These are phyloP conservation scores for Xerocomus amazonicus DNA, from an alignment of 1,284 basidiomycete genomes.

Conservation along the genomic window DNA sequence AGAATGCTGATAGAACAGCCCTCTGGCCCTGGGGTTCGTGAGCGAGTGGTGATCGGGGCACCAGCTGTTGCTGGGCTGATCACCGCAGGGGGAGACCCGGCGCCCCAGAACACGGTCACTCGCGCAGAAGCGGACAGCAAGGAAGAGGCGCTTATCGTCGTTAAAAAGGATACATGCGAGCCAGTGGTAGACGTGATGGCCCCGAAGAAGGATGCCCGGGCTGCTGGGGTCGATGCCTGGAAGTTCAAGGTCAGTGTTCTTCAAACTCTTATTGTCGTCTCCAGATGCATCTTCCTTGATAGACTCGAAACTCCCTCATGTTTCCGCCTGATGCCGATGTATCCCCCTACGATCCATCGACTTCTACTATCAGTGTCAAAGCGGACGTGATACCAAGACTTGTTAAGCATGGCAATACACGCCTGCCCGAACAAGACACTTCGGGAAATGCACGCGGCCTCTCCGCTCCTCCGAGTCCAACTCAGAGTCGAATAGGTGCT, in stretches of 20 bases:
- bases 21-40: slow-evolving; percentile 59
- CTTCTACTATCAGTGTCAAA: slow-evolving; percentile 32
- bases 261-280: neutral
- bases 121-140: slow-evolving; percentile 29
- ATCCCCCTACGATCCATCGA: slow-evolving; percentile 66
- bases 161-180: slow-evolving; percentile 25
- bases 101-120: slow-evolving; percentile 24
- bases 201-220: slow-evolving; percentile 64
- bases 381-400: slow-evolving; percentile 52
- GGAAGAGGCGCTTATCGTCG: slow-evolving; percentile 20
- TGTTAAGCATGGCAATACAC: slow-evolving; percentile 78
- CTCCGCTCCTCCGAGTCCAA: slow-evolving; percentile 79
- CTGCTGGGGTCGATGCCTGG: slow-evolving; percentile 78
- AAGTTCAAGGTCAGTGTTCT: slow-evolving; percentile 69
- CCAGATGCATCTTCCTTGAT: slow-evolving; percentile 7
- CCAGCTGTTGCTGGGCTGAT: slow-evolving; percentile 54
- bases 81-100: slow-evolving; percentile 37
- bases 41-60: slow-evolving; percentile 61
- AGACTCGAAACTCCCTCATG: slow-evolving; percentile 91
- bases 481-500: slow-evolving; percentile 81
- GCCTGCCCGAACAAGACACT: slow-evolving; percentile 66
- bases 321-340: slow-evolving; percentile 87
- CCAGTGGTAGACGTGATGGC: slow-evolving; percentile 66
- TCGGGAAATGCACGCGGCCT: slow-evolving; percentile 39
- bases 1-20: slow-evolving; percentile 67